phyloP scores from a whole-genome alignment of 345 rosid species.

The Lenwebbia sp. region DNA sequence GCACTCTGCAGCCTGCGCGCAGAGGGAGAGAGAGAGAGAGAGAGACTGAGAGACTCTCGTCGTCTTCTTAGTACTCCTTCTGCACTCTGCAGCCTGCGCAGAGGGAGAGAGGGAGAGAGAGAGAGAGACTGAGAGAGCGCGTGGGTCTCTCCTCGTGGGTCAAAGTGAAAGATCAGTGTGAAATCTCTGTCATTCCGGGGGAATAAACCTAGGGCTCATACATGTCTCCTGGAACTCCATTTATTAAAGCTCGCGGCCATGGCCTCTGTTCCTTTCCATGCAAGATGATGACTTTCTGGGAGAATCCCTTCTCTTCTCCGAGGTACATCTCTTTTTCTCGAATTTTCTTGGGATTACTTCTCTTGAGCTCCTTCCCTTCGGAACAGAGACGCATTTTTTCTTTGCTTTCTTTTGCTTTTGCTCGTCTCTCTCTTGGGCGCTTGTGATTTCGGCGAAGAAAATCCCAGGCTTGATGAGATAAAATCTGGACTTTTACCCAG shows the following conservation, averaged over 20 bases:
- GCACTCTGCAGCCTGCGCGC: neutral
- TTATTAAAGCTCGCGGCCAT: neutral
- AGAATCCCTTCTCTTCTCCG: neutral
- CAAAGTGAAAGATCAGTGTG: neutral
- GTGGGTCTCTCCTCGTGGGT: neutral
- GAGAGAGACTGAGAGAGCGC: neutral
- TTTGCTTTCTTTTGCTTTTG: neutral
- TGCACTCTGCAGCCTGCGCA: neutral
- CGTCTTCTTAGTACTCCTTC: neutral
- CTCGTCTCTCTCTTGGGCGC: neutral
- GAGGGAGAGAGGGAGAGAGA: neutral
- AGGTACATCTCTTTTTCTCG: neutral
- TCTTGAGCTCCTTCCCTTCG: neutral
- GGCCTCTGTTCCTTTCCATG: neutral
- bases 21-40: neutral
- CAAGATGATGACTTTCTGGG: neutral
- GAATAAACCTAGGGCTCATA: slow-evolving; percentile 5
- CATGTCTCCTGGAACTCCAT: neutral
- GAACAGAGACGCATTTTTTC: neutral
- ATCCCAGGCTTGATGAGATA: neutral
- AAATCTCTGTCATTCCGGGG: neutral
- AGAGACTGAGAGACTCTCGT: neutral
- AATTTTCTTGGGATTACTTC: neutral
- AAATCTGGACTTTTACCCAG: neutral
- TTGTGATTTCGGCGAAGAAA: neutral